phyloP scores from a whole-genome alignment of 495 filamentous ascomycete species.

The Coniosporium apollinis region DNA sequence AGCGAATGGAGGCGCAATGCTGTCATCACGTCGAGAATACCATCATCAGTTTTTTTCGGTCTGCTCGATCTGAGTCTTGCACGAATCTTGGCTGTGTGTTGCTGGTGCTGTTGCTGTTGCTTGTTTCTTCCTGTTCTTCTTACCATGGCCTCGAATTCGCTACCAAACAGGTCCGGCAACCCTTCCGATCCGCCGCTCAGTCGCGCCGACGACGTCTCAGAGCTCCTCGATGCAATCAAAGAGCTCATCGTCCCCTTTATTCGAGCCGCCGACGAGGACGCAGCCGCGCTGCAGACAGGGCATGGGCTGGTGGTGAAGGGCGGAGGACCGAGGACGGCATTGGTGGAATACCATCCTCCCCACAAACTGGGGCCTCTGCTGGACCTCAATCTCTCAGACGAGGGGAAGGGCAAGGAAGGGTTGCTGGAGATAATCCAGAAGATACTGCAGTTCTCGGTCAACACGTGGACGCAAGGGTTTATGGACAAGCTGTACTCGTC shows the following conservation, averaged over 20 bases:
- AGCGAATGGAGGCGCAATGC: too few relatives aligned
- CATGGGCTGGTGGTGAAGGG: constrained; percentile 34
- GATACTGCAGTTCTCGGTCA: constrained; percentile 68
- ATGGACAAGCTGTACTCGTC: constrained; percentile 80
- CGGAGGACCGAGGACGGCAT: constrained; percentile 33
- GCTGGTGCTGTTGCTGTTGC: too few relatives aligned
- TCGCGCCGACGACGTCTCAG: too few relatives aligned
- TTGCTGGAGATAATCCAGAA: constrained; percentile 46
- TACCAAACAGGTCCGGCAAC: too few relatives aligned
- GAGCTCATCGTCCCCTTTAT: constrained; percentile 65
- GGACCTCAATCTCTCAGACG: constrained; percentile 44
- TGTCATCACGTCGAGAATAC: too few relatives aligned
- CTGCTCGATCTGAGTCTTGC: too few relatives aligned
- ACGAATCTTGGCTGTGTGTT: too few relatives aligned
- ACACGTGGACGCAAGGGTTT: constrained; percentile 95
- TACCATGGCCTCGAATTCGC: not conserved
- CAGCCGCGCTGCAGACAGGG: constrained; percentile 30
- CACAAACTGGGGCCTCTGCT: constrained; percentile 50
- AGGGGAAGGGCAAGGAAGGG: constrained; percentile 53
- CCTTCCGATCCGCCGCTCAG: too few relatives aligned
- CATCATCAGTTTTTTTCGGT: too few relatives aligned
- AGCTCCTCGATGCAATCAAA: constrained; percentile 60
- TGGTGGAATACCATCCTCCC: constrained; percentile 57
- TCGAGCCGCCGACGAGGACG: constrained; percentile 51
- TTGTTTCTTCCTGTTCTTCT: constrained; percentile 7